Evolutionary conservation across 2,329 filamentous ascomycete genomes (phyloP), one percentile per base, ranked within the genome.

Genomic region (Xylariaceae sp.): DNA sequence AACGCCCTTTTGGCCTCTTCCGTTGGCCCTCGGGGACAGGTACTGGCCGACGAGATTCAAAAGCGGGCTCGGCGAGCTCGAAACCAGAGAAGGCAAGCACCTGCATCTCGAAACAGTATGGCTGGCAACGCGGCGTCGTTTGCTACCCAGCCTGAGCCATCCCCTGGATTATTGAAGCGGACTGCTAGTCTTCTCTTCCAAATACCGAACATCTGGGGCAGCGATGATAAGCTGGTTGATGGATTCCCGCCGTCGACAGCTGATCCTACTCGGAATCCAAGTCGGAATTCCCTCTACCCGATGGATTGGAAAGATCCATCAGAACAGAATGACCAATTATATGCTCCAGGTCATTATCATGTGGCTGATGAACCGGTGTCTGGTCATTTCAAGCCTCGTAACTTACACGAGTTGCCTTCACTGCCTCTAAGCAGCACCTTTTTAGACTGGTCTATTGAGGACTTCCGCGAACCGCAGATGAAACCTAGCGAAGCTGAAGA

Each of bases 401-500:
- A 86, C 61, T 72, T 84, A 35, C 78, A 80, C 0, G 77, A 84
- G 56, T 67, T 78, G 8, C 88, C 89, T 1, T 75, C 74, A 10
- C 81, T 97, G 34, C 94, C 94, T 1, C 74, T 99, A 15, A 82
- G 83, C 61, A 96, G 92, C 72, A 87, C 82, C 7, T 96, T 97
- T 74, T 81, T 96, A 63, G 90, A 96, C 64, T 99, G 93, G 92
- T 96, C 92, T 3, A 92, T 94, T 50, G 93, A 93, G 74, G 97
- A 99, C 73, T 99, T 97, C 80, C 90, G 92, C 35, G 92, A 97
- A 73, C 94, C 94, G 37, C 94, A 99, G 74, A 97, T 99, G 94
- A 95, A 94, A 71, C 88, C 91, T 2, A 92, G 89, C 59, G 94
- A 99, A 72, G 90, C 92, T 23, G 94, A 99, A 68, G 94, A 99